A percentile compares a stretch with the other conserved stretches of the same genome.
Conservation (phyloP, 2,329 filamentous ascomycete species). For the Nothopassalora personata region DNA sequence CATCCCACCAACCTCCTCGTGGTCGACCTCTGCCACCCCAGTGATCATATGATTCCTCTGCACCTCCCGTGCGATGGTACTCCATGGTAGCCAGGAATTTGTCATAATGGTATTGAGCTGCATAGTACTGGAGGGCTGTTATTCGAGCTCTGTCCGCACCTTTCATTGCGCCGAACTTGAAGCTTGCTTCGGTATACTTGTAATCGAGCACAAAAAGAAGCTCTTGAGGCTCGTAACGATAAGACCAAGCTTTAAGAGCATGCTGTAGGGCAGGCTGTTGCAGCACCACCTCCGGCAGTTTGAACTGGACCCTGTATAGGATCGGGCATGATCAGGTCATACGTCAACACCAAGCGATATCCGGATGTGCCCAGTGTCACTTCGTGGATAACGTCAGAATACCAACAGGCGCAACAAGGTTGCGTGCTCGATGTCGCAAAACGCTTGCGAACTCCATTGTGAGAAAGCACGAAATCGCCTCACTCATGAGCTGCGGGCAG, state of each 20-base stretch:
- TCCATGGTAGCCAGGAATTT: slow-evolving; percentile 14
- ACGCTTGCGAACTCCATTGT: slow-evolving; percentile 4
- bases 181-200: slow-evolving; percentile 25
- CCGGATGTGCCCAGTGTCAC: slow-evolving; percentile 18
- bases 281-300: not conserved
- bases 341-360: slow-evolving; percentile 49
- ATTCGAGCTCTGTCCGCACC: slow-evolving; percentile 16
- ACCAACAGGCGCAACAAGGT: slow-evolving; percentile 28
- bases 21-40: not conserved
- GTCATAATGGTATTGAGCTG: slow-evolving; percentile 17
- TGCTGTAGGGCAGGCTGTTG: not conserved
- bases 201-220: slow-evolving; percentile 21
- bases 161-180: slow-evolving; percentile 22
- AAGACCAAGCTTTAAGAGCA: not conserved
- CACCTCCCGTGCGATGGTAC: not conserved
- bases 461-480: slow-evolving; percentile 15
- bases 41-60: not conserved
- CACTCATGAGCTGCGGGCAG: slow-evolving; percentile 10
- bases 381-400: not conserved
- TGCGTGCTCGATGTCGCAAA: not conserved
- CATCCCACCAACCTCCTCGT: not conserved
- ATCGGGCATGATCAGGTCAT: slow-evolving; percentile 40
- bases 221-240: slow-evolving; percentile 15
- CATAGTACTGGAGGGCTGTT: slow-evolving; percentile 6
- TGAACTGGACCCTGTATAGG: not conserved